These are phyloP conservation scores for Aureobasidium vineae DNA, from an alignment of 2,329 filamentous ascomycete species.

Conservation along the genomic window DNA sequence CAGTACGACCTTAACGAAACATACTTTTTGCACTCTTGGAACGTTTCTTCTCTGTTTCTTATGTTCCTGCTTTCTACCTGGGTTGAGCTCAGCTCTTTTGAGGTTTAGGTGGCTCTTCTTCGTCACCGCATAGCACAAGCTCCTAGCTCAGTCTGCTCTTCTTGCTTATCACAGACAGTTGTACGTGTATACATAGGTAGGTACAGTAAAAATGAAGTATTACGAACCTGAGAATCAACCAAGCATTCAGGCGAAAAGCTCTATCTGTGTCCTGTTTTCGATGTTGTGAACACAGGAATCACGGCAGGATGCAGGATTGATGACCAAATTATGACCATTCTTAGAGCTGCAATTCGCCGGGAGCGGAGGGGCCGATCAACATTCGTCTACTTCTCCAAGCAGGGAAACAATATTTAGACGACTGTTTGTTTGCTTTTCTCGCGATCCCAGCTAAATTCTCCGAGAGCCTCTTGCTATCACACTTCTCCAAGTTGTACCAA, in stretches of 20 bases:
- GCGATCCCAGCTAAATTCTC: constrained; percentile 3
- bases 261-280: not conserved
- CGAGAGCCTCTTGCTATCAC: not conserved
- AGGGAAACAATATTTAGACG: constrained; percentile 14
- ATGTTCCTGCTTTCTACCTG: not conserved
- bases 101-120: not conserved
- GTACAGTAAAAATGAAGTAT: not conserved
- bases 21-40: not conserved
- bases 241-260: not conserved
- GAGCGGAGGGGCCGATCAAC: constrained; percentile 19
- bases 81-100: not conserved
- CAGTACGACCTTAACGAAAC: not conserved
- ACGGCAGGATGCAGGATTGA: constrained; percentile 2
- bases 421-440: constrained; percentile 18
- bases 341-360: constrained; percentile 8
- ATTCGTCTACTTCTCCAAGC: not conserved
- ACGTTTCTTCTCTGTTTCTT: not conserved
- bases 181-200: not conserved
- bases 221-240: not conserved
- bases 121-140: not conserved
- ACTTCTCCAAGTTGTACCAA: not conserved
- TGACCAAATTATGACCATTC: constrained; percentile 23
- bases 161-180: not conserved
- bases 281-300: not conserved
- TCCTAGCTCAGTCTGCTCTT: not conserved